These are phyloP conservation scores for Dalechampia spathulata DNA, from an alignment of 441 rosid genomes.

Conservation along the genomic window DNA sequence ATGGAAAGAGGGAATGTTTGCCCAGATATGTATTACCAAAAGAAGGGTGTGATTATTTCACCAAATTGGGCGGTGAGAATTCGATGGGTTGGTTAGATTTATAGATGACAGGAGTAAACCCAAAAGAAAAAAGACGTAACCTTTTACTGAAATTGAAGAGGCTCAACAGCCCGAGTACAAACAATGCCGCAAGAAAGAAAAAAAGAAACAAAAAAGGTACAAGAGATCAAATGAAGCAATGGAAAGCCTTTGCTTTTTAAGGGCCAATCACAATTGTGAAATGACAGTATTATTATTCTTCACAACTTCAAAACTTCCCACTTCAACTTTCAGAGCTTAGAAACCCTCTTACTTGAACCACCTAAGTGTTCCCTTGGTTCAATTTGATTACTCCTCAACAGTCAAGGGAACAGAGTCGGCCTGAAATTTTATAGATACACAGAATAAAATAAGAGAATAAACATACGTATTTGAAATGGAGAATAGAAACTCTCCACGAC, in stretches of 20 bases:
- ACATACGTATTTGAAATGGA: background rate
- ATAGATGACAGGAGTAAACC: too few relatives aligned
- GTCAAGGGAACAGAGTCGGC: slow-evolving; percentile 85
- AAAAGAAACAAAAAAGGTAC: background rate
- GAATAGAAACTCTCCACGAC: too few relatives aligned
- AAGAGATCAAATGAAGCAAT: slow-evolving; percentile 1
- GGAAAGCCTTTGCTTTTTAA: slow-evolving; percentile 3
- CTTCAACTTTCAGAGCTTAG: background rate
- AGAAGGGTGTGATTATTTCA: too few relatives aligned
- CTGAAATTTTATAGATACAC: slow-evolving; percentile 28
- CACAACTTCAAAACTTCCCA: slow-evolving; percentile 15
- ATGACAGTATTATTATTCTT: slow-evolving; percentile 25
- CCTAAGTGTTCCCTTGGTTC: background rate
- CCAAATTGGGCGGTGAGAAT: too few relatives aligned
- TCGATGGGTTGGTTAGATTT: too few relatives aligned
- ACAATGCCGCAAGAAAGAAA: slow-evolving; percentile 25
- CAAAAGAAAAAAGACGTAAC: slow-evolving; percentile 19
- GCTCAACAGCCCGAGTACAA: slow-evolving; percentile 17
- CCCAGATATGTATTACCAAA: too few relatives aligned
- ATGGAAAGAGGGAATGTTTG: too few relatives aligned
- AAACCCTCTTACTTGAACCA: background rate
- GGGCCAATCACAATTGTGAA: slow-evolving; percentile 27
- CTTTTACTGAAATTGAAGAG: slow-evolving; percentile 25
- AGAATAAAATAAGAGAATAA: background rate
- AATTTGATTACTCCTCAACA: slow-evolving; percentile 40